Base-by-base conservation (phyloP, 2,329 filamentous ascomycete genomes). In the Ceratocystiopsis minuta region DNA sequence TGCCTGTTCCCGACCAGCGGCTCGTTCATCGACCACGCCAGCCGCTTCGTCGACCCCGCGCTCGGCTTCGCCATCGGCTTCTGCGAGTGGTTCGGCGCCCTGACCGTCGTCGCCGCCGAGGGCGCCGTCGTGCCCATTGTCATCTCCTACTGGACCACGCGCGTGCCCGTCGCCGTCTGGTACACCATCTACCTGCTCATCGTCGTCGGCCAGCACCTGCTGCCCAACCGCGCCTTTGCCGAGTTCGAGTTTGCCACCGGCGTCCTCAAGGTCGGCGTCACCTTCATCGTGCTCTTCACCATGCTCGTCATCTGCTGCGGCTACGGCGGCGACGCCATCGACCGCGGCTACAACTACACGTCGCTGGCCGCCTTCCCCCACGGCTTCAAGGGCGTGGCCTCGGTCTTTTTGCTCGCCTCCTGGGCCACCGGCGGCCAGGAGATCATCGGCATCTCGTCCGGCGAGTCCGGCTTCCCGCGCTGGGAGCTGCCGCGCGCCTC, bases 41-140 rank as follows among this genome's bases (percentile, higher is more conserved):
- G 85, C 24, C 75, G 88, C 16, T 95, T 96, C 53, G 60, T 96
- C 16, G 86, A 95, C 54, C 88, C 87, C 1, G 86, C 87, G 0
- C 94, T 84, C 85, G 86, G 86, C 0, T 93, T 93, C 55, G 83
- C 85, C 38, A 92, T 94, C 82, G 86, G 85, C 24, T 14, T 6
- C 52, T 82, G 78, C 54, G 92, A 94, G 57, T 83, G 82, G 5
- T 58, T 94, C 50, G 81, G 92, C 60, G 94, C 86, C 86, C 68
- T 93, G 2, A 70, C 85, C 33, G 75, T 87, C 0, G 60, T 94
- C 28, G 86, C 86, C 0, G 66, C 93, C 34, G 86, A 94, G 57
- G 80, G 93, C 44, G 83, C 93, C 46, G 82, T 84, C 2, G 86
- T 85, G 2, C 80, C 84, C 3, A 75, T 93, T 17, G 92, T 85